These are phyloP conservation scores for Phytophthora fragariae DNA, from an alignment of 352 stramenopile species.

Conservation along the genomic window DNA sequence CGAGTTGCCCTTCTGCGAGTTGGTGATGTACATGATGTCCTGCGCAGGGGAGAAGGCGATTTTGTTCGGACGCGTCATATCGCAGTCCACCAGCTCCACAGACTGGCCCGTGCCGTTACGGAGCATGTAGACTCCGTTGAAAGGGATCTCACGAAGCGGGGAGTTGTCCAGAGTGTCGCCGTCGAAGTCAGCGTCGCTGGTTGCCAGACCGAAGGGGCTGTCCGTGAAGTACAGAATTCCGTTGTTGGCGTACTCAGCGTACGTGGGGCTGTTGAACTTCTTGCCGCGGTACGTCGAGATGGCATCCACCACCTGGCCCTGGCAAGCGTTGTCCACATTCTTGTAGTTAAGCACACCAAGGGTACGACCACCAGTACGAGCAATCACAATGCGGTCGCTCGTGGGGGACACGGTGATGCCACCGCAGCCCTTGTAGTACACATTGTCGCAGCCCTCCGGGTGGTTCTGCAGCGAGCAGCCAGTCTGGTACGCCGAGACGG, in stretches of 20 bases:
- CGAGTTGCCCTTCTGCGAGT: slow-evolving; percentile 79
- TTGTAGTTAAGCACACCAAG: slow-evolving; percentile 81
- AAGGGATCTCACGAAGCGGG: slow-evolving; percentile 74
- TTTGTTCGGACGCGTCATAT: slow-evolving; percentile 86
- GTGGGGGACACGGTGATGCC: slow-evolving; percentile 75
- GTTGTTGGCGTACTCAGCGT: slow-evolving; percentile 66
- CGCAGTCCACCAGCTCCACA: slow-evolving; percentile 72
- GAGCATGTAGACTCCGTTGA: slow-evolving; percentile 83
- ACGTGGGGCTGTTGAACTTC: slow-evolving; percentile 82
- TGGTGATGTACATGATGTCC: slow-evolving; percentile 83
- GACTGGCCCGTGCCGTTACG: slow-evolving; percentile 53
- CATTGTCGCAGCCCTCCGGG: slow-evolving; percentile 64
- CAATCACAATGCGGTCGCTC: slow-evolving; percentile 75
- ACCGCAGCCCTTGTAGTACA: slow-evolving; percentile 83
- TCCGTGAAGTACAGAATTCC: slow-evolving; percentile 86
- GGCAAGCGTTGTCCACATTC: slow-evolving; percentile 48
- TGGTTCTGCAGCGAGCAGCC: slow-evolving; percentile 77
- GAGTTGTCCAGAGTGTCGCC: slow-evolving; percentile 74
- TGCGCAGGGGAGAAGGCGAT: slow-evolving; percentile 80
- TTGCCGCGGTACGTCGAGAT: slow-evolving; percentile 78
- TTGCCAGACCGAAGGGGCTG: slow-evolving; percentile 79
- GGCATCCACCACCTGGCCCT: slow-evolving; percentile 79
- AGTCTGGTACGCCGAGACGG: slow-evolving; percentile 70
- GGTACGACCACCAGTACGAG: slow-evolving; percentile 76
- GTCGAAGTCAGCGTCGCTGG: slow-evolving; percentile 61